These are phyloP conservation scores for Malassezia caprae DNA, from an alignment of 1,284 basidiomycete genomes.

Conservation along the genomic window DNA sequence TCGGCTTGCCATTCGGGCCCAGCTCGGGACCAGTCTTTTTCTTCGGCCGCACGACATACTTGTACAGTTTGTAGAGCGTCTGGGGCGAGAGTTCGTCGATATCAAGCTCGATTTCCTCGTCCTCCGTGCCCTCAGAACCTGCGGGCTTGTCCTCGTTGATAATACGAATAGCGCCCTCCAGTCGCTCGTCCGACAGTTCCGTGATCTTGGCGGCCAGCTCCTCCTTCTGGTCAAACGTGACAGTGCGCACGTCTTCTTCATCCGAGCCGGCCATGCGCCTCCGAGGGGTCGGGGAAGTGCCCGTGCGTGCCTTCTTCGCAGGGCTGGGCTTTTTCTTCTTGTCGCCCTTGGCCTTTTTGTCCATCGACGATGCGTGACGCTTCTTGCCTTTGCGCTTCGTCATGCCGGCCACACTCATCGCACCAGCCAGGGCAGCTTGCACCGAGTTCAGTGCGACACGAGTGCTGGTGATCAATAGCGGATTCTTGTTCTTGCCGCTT, in stretches of 20 bases:
- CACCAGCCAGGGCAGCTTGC: conserved; percentile 21
- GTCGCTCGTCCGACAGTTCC: conserved; percentile 43
- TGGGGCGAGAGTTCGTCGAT: conserved; percentile 44
- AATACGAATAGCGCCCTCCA: conserved; percentile 46
- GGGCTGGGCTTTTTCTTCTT: neutral
- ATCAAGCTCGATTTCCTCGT: conserved; percentile 48
- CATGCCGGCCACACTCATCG: conserved; percentile 13
- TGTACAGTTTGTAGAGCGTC: conserved; percentile 48
- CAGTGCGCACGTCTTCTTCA: conserved; percentile 40
- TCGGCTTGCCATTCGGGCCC: conserved; percentile 20
- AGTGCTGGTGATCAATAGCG: conserved; percentile 32
- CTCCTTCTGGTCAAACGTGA: conserved; percentile 48
- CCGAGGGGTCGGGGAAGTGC: conserved; percentile 14
- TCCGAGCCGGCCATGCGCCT: conserved; percentile 24
- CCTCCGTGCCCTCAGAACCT: conserved; percentile 28
- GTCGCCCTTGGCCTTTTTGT: conserved; percentile 24
- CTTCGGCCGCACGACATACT: conserved; percentile 45
- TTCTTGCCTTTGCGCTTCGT: conserved; percentile 31
- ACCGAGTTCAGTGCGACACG: conserved; percentile 31
- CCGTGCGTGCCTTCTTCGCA: conserved; percentile 26
- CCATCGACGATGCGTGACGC: conserved; percentile 7
- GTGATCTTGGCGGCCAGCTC: conserved; percentile 47
- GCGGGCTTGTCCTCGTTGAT: conserved; percentile 47
- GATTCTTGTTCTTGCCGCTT: conserved; percentile 34
- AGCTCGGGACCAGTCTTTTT: conserved; percentile 14